Evolutionary conservation across 148 eudicot species (phyloP).

Genomic region (Amaranthus cruentus): DNA sequence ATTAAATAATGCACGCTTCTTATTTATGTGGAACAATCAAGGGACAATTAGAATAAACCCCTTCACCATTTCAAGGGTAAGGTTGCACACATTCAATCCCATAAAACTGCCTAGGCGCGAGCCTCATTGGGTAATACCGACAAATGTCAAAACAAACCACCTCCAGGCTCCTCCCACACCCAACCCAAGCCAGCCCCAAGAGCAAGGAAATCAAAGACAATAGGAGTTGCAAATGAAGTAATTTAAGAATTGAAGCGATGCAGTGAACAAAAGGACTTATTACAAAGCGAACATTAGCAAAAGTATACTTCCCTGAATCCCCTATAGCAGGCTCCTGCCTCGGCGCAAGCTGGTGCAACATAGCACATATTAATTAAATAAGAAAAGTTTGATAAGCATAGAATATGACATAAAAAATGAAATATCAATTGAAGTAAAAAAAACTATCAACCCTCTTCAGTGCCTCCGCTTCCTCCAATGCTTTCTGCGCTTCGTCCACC

Average conservation of each 20-base stretch:
- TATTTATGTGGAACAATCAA: too few species aligned
- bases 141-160: too few species aligned
- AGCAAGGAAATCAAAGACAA: neutral
- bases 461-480: slow-evolving; percentile 97
- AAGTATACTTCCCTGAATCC: slow-evolving; percentile 75
- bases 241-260: neutral
- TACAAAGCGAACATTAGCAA: slow-evolving; percentile 89
- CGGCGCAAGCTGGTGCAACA: slow-evolving; percentile 57
- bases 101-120: too few species aligned
- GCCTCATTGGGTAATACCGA: too few species aligned
- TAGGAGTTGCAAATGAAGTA: neutral
- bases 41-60: too few species aligned
- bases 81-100: too few species aligned
- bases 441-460: slow-evolving; percentile 60
- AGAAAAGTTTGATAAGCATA: neutral
- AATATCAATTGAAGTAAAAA: neutral
- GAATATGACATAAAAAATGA: neutral
- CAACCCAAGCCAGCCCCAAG: neutral
- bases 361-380: slow-evolving; percentile 3
- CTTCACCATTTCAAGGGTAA: too few species aligned
- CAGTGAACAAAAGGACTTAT: slow-evolving; percentile 35
- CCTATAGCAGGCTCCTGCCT: slow-evolving; percentile 58
- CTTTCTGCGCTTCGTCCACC: slow-evolving; percentile 95
- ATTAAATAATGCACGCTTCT: too few species aligned
- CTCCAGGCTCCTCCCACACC: too few species aligned